phyloP scores from a whole-genome alignment of 768 basidiomycete species.

The Trametes maxima region DNA sequence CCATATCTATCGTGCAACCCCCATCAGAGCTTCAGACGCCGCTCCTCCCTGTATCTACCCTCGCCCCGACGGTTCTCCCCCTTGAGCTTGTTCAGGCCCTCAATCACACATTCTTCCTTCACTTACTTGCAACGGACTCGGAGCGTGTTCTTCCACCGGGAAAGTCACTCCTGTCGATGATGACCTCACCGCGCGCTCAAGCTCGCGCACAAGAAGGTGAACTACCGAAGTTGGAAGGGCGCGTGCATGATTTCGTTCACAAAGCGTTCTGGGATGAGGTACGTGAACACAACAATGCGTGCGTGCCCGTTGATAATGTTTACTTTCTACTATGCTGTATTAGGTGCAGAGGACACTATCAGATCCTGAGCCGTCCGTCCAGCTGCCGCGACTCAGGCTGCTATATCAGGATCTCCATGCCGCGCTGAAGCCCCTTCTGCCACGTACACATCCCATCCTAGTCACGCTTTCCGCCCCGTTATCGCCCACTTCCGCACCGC shows the following conservation, averaged over 20 bases:
- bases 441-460: conserved; percentile 52
- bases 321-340: background rate
- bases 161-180: conserved; percentile 70
- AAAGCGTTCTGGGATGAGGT: conserved; percentile 79
- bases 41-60: conserved; percentile 25
- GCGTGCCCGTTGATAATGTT: background rate
- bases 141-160: conserved; percentile 63
- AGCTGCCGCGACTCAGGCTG: conserved; percentile 58
- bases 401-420: conserved; percentile 57
- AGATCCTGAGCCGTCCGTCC: conserved; percentile 56
- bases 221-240: conserved; percentile 45
- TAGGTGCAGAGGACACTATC: conserved; percentile 62
- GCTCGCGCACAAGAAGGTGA: conserved; percentile 20
- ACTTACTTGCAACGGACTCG: conserved; percentile 67
- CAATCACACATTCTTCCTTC: conserved; percentile 66
- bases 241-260: conserved; percentile 52
- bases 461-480: conserved; percentile 56
- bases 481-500: conserved; percentile 68
- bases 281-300: conserved; percentile 20
- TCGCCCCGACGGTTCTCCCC: conserved; percentile 43
- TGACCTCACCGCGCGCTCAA: conserved; percentile 38
- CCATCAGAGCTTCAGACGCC: conserved; percentile 17
- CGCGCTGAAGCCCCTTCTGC: conserved; percentile 59
- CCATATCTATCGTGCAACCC: conserved; percentile 14
- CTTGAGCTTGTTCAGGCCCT: conserved; percentile 56